Base-by-base conservation (phyloP, 495 filamentous ascomycete species). In the Aspergillus bertholletiae region DNA sequence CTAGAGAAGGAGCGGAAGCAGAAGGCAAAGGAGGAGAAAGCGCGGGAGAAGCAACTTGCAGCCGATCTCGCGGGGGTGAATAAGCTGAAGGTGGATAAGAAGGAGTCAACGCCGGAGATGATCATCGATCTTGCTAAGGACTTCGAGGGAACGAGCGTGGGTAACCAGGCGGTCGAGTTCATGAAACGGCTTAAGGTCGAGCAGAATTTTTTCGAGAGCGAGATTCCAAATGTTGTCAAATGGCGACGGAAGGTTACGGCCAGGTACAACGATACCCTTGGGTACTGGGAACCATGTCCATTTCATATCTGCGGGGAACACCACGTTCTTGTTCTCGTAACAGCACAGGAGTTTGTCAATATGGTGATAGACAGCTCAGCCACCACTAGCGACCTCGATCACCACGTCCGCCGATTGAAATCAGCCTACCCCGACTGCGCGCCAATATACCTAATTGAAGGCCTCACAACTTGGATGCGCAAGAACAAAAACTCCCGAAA, bases 401-500 rank as follows among this genome's bases (percentile, higher is more conserved):
- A 71, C 2, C 86, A 92, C 64, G 76, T 88, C 11, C 71, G 66
- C 18, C 49, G 34, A 7, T 68, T 90, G 50, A 83, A 84, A 63
- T 68, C 59, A 17, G 68, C 75, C 39, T 84, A 87, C 58, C 63
- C 71, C 5, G 56, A 60, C 21, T 72, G 79, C 56, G 81, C 77
- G 54, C 65, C 82, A 9, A 86, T 96, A 22, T 93, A 90, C 65
- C 69, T 96, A 5, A 84, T 96, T 39, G 88, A 96, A 63, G 89
- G 88, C 1, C 73, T 96, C 0, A 73, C 59, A 0, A 55, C 69
- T 5, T 88, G 84, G 78, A 82, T 89, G 70, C 80, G 85, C 53
- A 90, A 87, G 61, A 92, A 87, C 65, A 75, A 75, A 22, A 88
- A 80, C 56, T 69, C 80, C 5, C 76, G 83, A 26, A 90, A 93